phyloP scores from a whole-genome alignment of 164 flowering plant genomes.

The Malania oleifera region DNA sequence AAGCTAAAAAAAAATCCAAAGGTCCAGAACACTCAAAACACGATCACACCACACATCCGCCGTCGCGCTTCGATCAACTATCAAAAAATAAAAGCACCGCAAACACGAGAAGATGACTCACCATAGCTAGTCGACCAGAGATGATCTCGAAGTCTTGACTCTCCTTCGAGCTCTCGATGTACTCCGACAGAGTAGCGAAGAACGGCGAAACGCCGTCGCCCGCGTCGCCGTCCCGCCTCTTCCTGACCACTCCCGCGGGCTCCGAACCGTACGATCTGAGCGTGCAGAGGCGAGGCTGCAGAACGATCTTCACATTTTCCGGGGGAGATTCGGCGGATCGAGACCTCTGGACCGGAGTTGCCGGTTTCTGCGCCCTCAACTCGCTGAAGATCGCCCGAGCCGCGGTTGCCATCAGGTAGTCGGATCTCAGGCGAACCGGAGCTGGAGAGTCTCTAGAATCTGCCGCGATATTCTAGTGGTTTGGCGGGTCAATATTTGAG shows the following conservation, averaged over 20 bases:
- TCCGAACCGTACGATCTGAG: slow-evolving; percentile 72
- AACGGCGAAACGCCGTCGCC: slow-evolving; percentile 49
- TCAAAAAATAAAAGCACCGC: background rate
- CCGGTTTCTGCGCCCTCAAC: slow-evolving; percentile 15
- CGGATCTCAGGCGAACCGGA: background rate
- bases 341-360: slow-evolving; percentile 8
- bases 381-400: slow-evolving; percentile 31
- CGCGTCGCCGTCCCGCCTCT: slow-evolving; percentile 16
- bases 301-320: slow-evolving; percentile 40
- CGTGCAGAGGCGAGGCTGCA: slow-evolving; percentile 80
- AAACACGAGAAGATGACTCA: slow-evolving; percentile 10
- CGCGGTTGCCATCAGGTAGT: slow-evolving; percentile 22
- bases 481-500: background rate
- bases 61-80: no score
- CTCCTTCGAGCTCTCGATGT: slow-evolving; percentile 76
- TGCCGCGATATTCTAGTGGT: no score
- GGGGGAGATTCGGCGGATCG: slow-evolving; percentile 10
- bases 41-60: no score
- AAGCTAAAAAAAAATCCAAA: no score
- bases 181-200: slow-evolving; percentile 64
- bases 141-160: slow-evolving; percentile 83
- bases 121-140: slow-evolving; percentile 93
- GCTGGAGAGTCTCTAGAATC: background rate
- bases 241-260: slow-evolving; percentile 35
- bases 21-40: no score